Base-by-base conservation (phyloP, 163 green algal species). In the Picocystis sp. region DNA sequence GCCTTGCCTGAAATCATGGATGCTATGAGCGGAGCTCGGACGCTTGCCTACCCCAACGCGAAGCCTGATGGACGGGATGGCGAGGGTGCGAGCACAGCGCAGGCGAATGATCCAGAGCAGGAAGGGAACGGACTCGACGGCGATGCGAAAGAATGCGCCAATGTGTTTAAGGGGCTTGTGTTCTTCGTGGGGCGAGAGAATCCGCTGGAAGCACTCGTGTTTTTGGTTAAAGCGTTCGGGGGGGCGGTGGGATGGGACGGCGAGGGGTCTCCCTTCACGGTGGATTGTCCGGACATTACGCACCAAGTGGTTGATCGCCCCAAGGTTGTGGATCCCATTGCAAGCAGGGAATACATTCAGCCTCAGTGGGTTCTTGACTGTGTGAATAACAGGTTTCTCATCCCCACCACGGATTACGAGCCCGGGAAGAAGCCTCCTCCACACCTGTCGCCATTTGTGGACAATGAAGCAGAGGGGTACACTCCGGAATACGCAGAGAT, bases 351-450 rank as follows among this genome's bases (percentile, higher is more conserved):
- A 55, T 96, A 95, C 57, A 73, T 95, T 21, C 78, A 88, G 71
- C 86, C 84, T 35, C 90, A 99, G 82, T 99, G 89, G 89, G 75
- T 94, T 23, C 84, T 93, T 51, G 90, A 99, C 81, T 77, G 58
- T 42, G 76, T 78, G 55, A 99, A 99, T 80, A 85, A 81, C 54
- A 55, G 84, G 0, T 73, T 96, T 55, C 69, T 94, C 35, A 66
- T 88, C 53, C 64, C 78, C 5, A 55, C 72, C 1, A 61, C 75
- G 17, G 63, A 77, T 25, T 99, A 99, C 61, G 70, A 60, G n/a
- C 82, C 84, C 0, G 88, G 87, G 22, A 49, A 29, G 13, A 46
- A 58, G 12, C 81, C 74, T 6, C 90, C 89, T 11, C 89, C 90
- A 2, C 90, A 99, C 73, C 75, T 97, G 33, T 95, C 84, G 5